Evolutionary conservation across 176 grass and related monocot genomes (phyloP), one percentile per base, ranked within the genome.

Genomic region (Eragrostis nindensis): DNA sequence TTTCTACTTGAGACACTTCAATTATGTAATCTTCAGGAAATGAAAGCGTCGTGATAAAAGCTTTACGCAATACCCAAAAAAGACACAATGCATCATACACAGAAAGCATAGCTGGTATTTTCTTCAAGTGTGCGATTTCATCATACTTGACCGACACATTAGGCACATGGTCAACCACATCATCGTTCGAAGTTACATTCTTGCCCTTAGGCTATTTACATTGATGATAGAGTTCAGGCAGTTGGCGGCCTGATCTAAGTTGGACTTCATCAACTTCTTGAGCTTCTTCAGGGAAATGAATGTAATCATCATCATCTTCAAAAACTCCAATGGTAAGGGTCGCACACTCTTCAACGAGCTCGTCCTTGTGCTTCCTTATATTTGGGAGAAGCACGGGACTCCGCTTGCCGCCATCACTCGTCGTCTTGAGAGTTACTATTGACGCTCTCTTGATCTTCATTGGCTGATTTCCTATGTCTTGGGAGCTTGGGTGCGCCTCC

Each of bases 71-170:
- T 49, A 65, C 26, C n/a, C 43, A 25, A 0, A 21, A 68, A 0
- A 78, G 11, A 68, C 46, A 79, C 29, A 79, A 6, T 24, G 62
- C 47, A 52, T 78, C 46, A 67, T 67, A 67, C 76, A 67, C 29
- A 13, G 13, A 79, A 40, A 79, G 29, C 62, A 79, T 79, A 2
- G 76, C 62, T 25, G 46, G 62, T 43, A 80, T 68, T 68, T 80
- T 68, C 65, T 69, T 56, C 36, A 57, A 70, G 7, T 56, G 22
- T 19, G 32, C 8, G 0, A 68, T 77, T 77, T 49, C 43, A 64
- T 77, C 75, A 65, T 64, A 77, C 5, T 76, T 76, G 40, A 62
- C 55, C 0, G 22, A 44, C 74, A 62, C 74, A 44, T 21, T 62
- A 13, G 22, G 5, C 1, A 2, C 1, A 21, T 19, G 59, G 75